Evolutionary conservation across 139 green algal genomes (phyloP), one percentile per base, ranked within the genome.

Genomic region (Coelastrella sp.): DNA sequence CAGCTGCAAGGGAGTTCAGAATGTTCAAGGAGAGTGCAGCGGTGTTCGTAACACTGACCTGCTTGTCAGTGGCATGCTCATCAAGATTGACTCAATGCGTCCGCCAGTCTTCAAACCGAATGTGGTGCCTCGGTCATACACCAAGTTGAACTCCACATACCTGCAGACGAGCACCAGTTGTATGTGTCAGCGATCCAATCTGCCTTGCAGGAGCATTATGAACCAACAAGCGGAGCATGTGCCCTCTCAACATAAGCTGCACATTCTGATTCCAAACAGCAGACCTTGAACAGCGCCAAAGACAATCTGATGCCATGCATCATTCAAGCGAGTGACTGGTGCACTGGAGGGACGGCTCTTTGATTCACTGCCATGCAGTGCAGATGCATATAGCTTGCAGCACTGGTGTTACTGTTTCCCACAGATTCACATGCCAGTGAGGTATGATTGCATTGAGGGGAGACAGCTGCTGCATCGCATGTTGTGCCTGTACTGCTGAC

Each of bases 71-170:
- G 97, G 97, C 91, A 99, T 93, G 49, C 92, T 96, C 97, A 99
- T 99, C 24, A 99, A 89, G 91, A 99, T 97, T 92, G 94, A 98
- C 96, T 99, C 98, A 84, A 99, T 99, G 83, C 98, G 95, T 73
- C 98, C 98, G 72, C 97, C 98, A 15, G 98, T 99, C 93, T 99
- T 99, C 7, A 99, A 94, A 63, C 98, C 98, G 92, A 99, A 99
- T 25, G 96, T 99, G 20, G 98, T 99, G 60, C 98, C 98, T 72
- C 98, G 94, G 93, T 99, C 98, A 94, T 99, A 99, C 88, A 95
- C 66, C 78, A 99, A 95, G 94, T 99, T 99, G 95, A 99, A 99
- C 95, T 99, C 98, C 11, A 99, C 98, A 90, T 99, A 99, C 56
- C 93, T 97, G 93, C 25, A 27, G 6, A 24, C 49, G 1, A 15